Evolutionary conservation across 768 basidiomycete species (phyloP), one percentile per base, ranked within the genome.

Genomic region (Lactarius psammicola): DNA sequence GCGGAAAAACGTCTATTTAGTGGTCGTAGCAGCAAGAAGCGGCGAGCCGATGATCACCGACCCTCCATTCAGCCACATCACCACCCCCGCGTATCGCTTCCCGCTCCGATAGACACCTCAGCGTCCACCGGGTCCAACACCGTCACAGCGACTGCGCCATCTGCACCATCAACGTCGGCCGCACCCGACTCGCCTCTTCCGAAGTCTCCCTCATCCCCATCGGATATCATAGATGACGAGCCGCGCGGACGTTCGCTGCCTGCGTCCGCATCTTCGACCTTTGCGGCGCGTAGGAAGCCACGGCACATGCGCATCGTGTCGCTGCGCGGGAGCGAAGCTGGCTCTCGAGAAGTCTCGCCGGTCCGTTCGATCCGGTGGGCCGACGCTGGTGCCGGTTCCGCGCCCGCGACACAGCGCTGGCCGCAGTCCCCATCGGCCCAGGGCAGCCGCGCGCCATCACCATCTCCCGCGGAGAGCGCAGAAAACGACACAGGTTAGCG

Each of bases 301-400:
- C 72, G 67, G 34, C 76, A 76, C 65, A 60, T 67, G 55, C 76
- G 75, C 42, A 67, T 76, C 49, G 71, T 75, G 65, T 74, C 75
- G 34, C 68, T 76, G 57, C 74, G 73, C 49, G 73, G 71, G 30
- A 63, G 64, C 40, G 70, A 68, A 56, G 34, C 65, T 36, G 59
- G 55, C 26, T 70, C 75, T 20, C 77, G 81, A 28, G 81, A 80
- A 3, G 76, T 72, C 56, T 83, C 82, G 8, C 81, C 81, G 1
- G 67, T 78, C 10, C 80, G 81, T n/a, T 83, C 81, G 15, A 76
- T 83, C 60, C 78, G 80, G 40, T 83, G 81, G 69, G 80, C 76
- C 44, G 81, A 82, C 60, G 66, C 66, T n/a, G 59, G 65, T 8
- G 68, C 69, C 17, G 67, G 70, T 28, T 5, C 54, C 34, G 36